Evolutionary conservation across 768 basidiomycete species (phyloP), one percentile per base, ranked within the genome.

Genomic region (Chalciporus chontae): DNA sequence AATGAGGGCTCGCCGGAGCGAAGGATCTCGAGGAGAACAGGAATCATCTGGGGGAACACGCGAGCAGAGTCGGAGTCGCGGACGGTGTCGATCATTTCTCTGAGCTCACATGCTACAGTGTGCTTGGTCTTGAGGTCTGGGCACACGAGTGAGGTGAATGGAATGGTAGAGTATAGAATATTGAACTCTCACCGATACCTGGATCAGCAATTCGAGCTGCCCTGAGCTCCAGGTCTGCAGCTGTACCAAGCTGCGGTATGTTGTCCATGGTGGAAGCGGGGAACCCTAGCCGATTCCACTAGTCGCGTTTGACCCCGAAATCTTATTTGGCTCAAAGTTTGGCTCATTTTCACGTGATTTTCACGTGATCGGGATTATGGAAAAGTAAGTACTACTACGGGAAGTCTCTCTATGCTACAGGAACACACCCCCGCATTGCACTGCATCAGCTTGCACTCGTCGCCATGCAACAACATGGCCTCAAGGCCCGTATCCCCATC

Each of bases 41-140:
- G 85, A 45, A 90, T 81, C 63, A 90, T 82, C 55, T 81, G 80
- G 7, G 83, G 82, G 18, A 90, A 74, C 29, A 83, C 83, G 18
- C 84, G 80, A 36, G 77, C 71, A 14, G 83, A 80, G 55, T 93
- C 90, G 15, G 79, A 72, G 52, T 92, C 90, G 48, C 86, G 77
- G 36, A 87, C 79, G 14, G 83, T 83, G 59, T 93, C 90, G 56
- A 93, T 75, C 73, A 84, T 80, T 65, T 92, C 89, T 49, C 88
- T 78, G 51, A 93, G 81, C 64, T 92, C 90, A 50, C 75, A 78
- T 51, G 87, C 86, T n/a, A 83, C 78, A 3, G 71, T 71, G 66
- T 80, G 78, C 68, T 87, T 89, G 3, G 79, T 80, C 51, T 81
- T 80, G 56, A 88, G 76, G 69, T 89, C 88, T 90, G 57, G n/a